Evolutionary conservation across 306 rosid species (phyloP).

Genomic region (Comarum palustre): DNA sequence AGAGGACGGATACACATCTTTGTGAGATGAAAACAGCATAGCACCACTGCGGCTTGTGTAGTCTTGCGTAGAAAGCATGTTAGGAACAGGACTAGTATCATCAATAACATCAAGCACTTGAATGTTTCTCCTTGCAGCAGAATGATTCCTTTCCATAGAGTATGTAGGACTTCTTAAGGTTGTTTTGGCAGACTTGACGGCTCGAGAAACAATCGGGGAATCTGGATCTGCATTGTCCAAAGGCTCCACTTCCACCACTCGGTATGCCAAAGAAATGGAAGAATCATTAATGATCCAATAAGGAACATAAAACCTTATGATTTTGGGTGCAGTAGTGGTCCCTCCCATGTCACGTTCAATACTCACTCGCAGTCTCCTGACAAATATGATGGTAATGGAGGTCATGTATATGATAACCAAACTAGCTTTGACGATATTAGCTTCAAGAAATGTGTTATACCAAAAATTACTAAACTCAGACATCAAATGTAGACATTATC

Average conservation of each 20-base stretch:
- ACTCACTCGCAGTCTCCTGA: slow-evolving; percentile 91
- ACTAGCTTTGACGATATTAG: background rate
- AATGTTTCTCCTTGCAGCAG: slow-evolving; percentile 51
- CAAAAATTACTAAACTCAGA: background rate
- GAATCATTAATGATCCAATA: slow-evolving; percentile 92
- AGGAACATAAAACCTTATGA: slow-evolving; percentile 78
- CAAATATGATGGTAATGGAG: slow-evolving; percentile 24
- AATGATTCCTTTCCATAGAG: slow-evolving; percentile 71
- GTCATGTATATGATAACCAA: slow-evolving; percentile 17
- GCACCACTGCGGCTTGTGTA: slow-evolving; percentile 61
- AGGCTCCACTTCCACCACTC: slow-evolving; percentile 88
- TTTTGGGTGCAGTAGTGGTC: slow-evolving; percentile 79
- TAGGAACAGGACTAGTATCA: slow-evolving; percentile 76
- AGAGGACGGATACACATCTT: slow-evolving; percentile 64
- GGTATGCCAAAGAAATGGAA: slow-evolving; percentile 71
- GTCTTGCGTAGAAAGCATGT: slow-evolving; percentile 95
- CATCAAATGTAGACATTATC: background rate
- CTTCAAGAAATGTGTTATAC: background rate
- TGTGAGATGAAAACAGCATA: slow-evolving; percentile 66
- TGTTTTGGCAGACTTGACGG: slow-evolving; percentile 71
- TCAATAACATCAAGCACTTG: slow-evolving; percentile 88
- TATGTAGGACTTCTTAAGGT: slow-evolving; percentile 65
- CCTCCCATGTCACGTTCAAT: slow-evolving; percentile 95
- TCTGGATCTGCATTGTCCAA: slow-evolving; percentile 62
- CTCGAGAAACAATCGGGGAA: slow-evolving; percentile 53